Evolutionary conservation across 139 green algal genomes (phyloP).

Genomic region (Chlamydomonas asymmetrica): DNA sequence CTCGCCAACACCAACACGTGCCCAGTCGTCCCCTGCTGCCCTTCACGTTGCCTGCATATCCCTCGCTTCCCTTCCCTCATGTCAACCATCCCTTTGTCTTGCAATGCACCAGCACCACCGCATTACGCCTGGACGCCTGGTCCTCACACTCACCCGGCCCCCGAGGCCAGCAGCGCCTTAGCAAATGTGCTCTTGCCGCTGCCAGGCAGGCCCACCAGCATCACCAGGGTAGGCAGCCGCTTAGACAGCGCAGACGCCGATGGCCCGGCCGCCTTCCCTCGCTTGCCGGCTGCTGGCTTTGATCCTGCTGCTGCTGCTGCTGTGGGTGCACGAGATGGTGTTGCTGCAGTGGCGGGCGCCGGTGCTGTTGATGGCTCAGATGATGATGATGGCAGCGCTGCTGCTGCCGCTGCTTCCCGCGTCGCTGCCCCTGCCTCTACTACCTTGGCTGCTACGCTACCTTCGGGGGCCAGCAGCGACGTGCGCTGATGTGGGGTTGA

Average conservation of each 20-base stretch:
- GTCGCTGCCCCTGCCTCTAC: constrained; percentile 6
- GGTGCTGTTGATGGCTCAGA: constrained; percentile 4
- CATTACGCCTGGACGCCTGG: too few relatives aligned
- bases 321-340: background rate
- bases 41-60: too few relatives aligned
- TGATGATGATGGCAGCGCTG: constrained; percentile 1
- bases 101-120: too few relatives aligned
- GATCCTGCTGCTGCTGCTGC: constrained; percentile 2
- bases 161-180: constrained; percentile 27
- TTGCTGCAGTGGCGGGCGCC: constrained; percentile 1
- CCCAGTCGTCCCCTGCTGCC: too few relatives aligned
- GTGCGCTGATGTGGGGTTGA: too few relatives aligned
- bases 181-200: constrained; percentile 48
- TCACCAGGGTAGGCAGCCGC: constrained; percentile 8
- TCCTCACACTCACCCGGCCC: constrained; percentile 13
- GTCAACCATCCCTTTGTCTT: too few relatives aligned
- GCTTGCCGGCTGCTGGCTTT: background rate
- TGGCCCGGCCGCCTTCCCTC: background rate
- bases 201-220: constrained; percentile 42
- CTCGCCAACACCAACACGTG: too few relatives aligned
- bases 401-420: background rate
- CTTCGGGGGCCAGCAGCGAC: background rate
- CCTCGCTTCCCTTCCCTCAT: too few relatives aligned
- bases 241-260: background rate
- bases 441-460: background rate